phyloP scores from a whole-genome alignment of 192 early-diverging fungal genomes.

The Fimicolochytrium jonesii region DNA sequence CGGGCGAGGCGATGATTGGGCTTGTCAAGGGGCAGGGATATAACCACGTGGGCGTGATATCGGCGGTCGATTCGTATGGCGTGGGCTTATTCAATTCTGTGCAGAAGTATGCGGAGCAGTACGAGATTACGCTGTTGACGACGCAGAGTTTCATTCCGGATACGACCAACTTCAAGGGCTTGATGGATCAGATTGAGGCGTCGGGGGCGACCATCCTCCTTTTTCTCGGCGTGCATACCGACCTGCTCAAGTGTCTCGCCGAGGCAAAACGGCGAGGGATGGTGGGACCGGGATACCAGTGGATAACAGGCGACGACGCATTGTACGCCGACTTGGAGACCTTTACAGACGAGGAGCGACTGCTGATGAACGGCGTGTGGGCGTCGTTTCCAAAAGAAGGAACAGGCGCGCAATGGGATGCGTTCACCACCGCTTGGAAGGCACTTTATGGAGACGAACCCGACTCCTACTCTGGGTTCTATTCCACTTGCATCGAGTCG shows the following conservation, averaged over 20 bases:
- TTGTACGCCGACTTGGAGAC: not conserved
- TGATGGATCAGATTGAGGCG: not conserved
- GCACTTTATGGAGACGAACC: not conserved
- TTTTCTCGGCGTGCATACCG: not conserved
- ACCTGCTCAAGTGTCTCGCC: not conserved
- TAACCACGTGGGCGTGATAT: slow-evolving; percentile 10
- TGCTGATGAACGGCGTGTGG: not conserved
- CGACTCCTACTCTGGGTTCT: not conserved
- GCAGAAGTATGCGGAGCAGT: not conserved
- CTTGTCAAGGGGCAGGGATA: slow-evolving; percentile 15
- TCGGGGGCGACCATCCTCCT: slow-evolving; percentile 8
- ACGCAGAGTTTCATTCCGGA: slow-evolving; percentile 5
- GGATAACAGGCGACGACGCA: slow-evolving; percentile 3
- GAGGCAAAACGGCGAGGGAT: not conserved
- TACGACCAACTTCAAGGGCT: not conserved
- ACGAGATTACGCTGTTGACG: not conserved
- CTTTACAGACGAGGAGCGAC: not conserved
- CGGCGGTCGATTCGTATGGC: slow-evolving; percentile 12
- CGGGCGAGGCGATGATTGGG: slow-evolving; percentile 21
- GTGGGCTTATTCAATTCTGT: slow-evolving; percentile 1
- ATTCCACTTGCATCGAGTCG: not conserved
- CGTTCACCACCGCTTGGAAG: no score
- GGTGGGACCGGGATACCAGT: slow-evolving; percentile 2
- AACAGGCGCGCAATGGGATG: not conserved
- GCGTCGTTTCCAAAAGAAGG: not conserved